Conservation (phyloP, 352 stramenopile species). For the Aphanomyces stellatus region DNA sequence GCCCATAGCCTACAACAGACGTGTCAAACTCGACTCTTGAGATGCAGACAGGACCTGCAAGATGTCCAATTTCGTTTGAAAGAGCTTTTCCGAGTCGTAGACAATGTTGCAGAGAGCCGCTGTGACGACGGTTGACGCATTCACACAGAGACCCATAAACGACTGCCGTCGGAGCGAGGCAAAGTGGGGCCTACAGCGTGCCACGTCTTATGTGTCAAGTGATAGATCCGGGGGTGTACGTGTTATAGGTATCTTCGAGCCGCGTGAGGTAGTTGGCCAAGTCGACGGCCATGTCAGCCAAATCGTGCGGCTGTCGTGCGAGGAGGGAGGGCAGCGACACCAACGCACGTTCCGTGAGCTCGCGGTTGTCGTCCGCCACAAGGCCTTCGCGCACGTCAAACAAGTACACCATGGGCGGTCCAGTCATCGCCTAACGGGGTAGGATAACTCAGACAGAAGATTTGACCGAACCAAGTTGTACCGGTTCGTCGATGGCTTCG, state of each 20-base stretch:
- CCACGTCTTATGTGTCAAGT: too few relatives aligned
- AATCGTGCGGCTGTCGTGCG: constrained; percentile 11
- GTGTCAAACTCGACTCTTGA: neutral
- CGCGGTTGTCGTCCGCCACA: constrained; percentile 5
- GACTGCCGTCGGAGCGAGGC: constrained; percentile 4
- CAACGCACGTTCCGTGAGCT: neutral
- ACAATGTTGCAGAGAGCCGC: neutral
- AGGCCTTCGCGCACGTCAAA: constrained; percentile 8
- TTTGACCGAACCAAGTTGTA: neutral
- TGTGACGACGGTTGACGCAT: constrained; percentile 5
- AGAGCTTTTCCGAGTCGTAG: constrained; percentile 11
- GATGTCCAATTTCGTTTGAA: constrained; percentile 15
- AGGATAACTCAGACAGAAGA: too few relatives aligned
- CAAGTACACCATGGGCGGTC: constrained; percentile 8
- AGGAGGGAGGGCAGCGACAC: constrained; percentile 3
- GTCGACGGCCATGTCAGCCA: constrained; percentile 5
- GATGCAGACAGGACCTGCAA: neutral
- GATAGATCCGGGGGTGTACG: neutral
- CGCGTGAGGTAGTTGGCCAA: neutral
- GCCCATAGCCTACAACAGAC: neutral
- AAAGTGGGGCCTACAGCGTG: constrained; percentile 7
- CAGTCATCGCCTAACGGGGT: too few relatives aligned
- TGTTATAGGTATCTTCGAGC: constrained; percentile 15
- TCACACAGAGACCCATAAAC: neutral
- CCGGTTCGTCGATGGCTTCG: neutral